A percentile compares a stretch with the other conserved stretches of the same genome.
Conservation (phyloP, 352 stramenopile species). For the Pythium insidiosum region DNA sequence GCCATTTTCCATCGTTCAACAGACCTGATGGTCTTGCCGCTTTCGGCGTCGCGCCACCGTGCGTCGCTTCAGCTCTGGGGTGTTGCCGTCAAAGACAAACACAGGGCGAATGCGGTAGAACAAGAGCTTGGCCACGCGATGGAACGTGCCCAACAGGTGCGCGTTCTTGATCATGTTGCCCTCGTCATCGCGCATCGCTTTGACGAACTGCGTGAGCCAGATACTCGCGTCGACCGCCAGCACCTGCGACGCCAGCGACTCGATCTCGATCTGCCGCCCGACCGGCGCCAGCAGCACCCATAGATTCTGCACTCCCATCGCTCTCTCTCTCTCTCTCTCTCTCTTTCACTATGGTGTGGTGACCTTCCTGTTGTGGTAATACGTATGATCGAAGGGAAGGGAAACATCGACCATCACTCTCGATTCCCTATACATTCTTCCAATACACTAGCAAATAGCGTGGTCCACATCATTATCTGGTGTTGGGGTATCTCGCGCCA, state of each 20-base stretch:
- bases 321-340: too few relatives aligned
- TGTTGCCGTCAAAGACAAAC: slow-evolving; percentile 98
- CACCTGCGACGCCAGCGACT: slow-evolving; percentile 94
- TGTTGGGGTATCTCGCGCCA: not conserved
- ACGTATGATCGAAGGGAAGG: not conserved
- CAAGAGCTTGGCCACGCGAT: slow-evolving; percentile 90
- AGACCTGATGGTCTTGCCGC: slow-evolving; percentile 50
- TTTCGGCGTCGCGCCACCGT: slow-evolving; percentile 62
- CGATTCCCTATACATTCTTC: slow-evolving; percentile 5
- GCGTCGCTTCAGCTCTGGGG: slow-evolving; percentile 94
- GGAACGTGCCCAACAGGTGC: slow-evolving; percentile 93
- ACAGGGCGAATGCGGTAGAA: slow-evolving; percentile 97
- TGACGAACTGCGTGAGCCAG: slow-evolving; percentile 99
- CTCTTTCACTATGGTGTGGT: too few relatives aligned
- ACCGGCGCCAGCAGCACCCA: slow-evolving; percentile 96
- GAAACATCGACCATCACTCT: slow-evolving; percentile 12
- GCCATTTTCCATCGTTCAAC: slow-evolving; percentile 1
- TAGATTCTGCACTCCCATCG: too few relatives aligned
- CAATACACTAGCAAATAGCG: not conserved
- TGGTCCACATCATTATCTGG: slow-evolving; percentile 7
- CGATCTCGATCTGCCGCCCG: slow-evolving; percentile 95
- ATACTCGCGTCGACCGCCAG: slow-evolving; percentile 98
- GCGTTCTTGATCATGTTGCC: slow-evolving; percentile 93
- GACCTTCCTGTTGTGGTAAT: too few relatives aligned
- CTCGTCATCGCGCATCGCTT: slow-evolving; percentile 95